Conservation (phyloP, 805 yeast species). For the Kluyveromyces nonfermentans region DNA sequence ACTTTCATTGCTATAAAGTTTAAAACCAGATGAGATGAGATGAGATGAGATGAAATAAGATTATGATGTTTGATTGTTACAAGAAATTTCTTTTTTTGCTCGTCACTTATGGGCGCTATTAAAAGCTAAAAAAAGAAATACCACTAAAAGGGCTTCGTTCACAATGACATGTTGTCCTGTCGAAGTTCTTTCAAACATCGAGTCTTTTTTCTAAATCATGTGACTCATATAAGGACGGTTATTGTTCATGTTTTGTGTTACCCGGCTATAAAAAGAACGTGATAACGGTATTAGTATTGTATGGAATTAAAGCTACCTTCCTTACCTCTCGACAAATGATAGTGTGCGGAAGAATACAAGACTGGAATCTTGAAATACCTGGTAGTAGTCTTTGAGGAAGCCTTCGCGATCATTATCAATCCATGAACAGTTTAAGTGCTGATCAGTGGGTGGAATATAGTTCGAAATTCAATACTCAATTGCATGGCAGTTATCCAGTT, state of each 20-base stretch:
- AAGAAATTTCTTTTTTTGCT: neutral
- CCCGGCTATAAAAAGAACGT: too few relatives aligned
- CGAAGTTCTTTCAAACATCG: too few relatives aligned
- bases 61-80: neutral
- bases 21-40: neutral
- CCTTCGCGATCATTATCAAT: too few relatives aligned
- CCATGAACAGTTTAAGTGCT: neutral
- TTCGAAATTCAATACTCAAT: neutral
- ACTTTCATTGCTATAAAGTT: too few relatives aligned
- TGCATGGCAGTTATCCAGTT: constrained; percentile 1
- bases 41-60: neutral
- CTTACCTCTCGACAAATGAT: too few relatives aligned
- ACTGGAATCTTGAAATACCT: too few relatives aligned
- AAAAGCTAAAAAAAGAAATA: neutral
- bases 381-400: too few relatives aligned
- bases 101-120: neutral
- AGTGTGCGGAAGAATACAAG: too few relatives aligned
- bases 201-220: neutral
- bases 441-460: constrained; percentile 1
- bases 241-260: too few relatives aligned
- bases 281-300: too few relatives aligned
- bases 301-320: too few relatives aligned
- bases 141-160: neutral
- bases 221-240: too few relatives aligned
- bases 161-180: neutral